Evolutionary conservation across 169 alveolate species (phyloP).

Genomic region (Plasmodium sp.): DNA sequence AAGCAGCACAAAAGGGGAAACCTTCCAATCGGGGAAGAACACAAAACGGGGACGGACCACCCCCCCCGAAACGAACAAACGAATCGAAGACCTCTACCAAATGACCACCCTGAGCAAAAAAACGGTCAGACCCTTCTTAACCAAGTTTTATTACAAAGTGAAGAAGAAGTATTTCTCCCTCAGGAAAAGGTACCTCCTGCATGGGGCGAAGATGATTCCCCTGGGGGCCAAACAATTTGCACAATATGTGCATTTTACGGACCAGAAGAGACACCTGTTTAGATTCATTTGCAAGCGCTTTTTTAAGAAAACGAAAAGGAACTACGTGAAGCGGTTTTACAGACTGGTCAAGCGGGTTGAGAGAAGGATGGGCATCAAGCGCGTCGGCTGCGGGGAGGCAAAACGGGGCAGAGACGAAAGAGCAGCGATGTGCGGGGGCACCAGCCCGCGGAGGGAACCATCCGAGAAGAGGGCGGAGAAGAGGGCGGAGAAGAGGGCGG

Average conservation of each 20-base stretch:
- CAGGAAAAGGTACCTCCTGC: slow-evolving; percentile 21
- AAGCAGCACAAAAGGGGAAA: neutral
- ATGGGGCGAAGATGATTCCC: neutral
- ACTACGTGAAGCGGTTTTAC: slow-evolving; percentile 25
- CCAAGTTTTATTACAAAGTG: slow-evolving; percentile 56
- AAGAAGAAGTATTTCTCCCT: slow-evolving; percentile 56
- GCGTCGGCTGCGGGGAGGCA: neutral
- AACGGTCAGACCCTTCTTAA: slow-evolving; percentile 58
- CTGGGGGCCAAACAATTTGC: neutral
- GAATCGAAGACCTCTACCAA: slow-evolving; percentile 32
- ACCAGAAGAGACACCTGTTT: slow-evolving; percentile 11
- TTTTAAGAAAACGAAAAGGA: slow-evolving; percentile 33
- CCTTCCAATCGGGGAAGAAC: neutral
- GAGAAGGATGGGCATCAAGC: neutral
- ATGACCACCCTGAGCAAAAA: slow-evolving; percentile 21
- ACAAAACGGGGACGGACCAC: neutral
- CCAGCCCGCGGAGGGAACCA: neutral
- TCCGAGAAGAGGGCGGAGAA: neutral
- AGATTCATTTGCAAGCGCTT: slow-evolving; percentile 10
- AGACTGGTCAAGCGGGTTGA: neutral
- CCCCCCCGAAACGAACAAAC: neutral
- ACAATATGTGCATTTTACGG: slow-evolving; percentile 2
- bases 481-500: too few species aligned
- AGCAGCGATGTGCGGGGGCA: neutral
- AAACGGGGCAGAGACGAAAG: neutral